phyloP scores from a whole-genome alignment of 1,284 basidiomycete genomes.

The Hemileia vastatrix region DNA sequence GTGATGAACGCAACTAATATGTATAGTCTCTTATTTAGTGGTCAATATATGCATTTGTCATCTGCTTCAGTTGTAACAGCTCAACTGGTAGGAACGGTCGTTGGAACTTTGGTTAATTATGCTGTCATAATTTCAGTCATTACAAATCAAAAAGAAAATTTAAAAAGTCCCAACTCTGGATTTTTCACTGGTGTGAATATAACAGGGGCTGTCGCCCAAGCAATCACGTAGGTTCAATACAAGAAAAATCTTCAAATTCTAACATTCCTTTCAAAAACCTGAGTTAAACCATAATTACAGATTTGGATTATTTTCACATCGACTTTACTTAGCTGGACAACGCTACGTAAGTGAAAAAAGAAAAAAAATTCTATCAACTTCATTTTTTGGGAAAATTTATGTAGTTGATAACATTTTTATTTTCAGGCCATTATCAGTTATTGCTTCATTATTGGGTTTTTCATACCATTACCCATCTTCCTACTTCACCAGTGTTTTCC shows the following conservation, averaged over 20 bases:
- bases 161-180: too few relatives aligned
- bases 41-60: slow-evolving; percentile 22
- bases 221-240: slow-evolving; percentile 10
- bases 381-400: too few relatives aligned
- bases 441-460: slow-evolving; percentile 11
- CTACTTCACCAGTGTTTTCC: slow-evolving; percentile 12
- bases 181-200: slow-evolving; percentile 19
- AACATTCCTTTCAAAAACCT: not conserved
- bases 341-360: slow-evolving; percentile 10
- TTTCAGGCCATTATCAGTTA: slow-evolving; percentile 17
- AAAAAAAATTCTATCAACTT: too few relatives aligned
- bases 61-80: slow-evolving; percentile 16
- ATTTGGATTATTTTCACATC: slow-evolving; percentile 19
- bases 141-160: too few relatives aligned
- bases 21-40: too few relatives aligned
- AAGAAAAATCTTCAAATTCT: not conserved
- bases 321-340: slow-evolving; percentile 15
- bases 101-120: slow-evolving; percentile 14
- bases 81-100: slow-evolving; percentile 19
- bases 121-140: slow-evolving; percentile 9
- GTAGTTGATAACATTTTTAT: too few relatives aligned
- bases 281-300: too few relatives aligned
- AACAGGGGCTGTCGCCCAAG: slow-evolving; percentile 16
- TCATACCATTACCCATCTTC: slow-evolving; percentile 14
- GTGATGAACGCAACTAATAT: too few relatives aligned